Evolutionary conservation across 805 yeast genomes (phyloP), one percentile per base, ranked within the genome.

Genomic region (Myxozyma monticola): DNA sequence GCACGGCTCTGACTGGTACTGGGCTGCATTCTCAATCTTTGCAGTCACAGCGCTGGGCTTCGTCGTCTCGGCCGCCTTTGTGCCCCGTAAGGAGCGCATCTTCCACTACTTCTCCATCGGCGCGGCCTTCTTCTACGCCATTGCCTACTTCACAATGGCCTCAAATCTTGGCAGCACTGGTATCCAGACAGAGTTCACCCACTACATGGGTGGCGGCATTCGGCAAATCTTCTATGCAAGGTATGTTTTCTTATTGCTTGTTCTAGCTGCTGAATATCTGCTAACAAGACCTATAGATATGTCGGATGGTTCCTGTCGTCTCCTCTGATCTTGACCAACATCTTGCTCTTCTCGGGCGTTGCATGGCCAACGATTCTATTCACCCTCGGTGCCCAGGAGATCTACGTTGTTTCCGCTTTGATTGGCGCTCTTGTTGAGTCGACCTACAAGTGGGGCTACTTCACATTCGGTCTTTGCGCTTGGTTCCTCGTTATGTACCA

Each of bases 381-480:
- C 46, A 60, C 75, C 26, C 48, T 64, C 29, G 48, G 72, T 33
- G 62, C 71, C n/a, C 68, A 71, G 22, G 78, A 71, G 59, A 71
- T 76, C 17, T 77, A 71, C 63, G 78, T 80, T 34, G 69, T 81
- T 45, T 75, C 79, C 38, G 68, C 78, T 35, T 72, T 82, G 65
- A 76, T 82, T 62, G 86, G 85, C 60, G 52, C 77, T 20, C 69
- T 82, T 56, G 76, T 82, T 51, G 56, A 62, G 33, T 74, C 83
- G 10, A 67, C 78, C 35, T 82, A 82, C 67, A 82, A 78, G 66
- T 82, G 85, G 85, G 87, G 86, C 63, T 81, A 78, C 71, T 81
- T 77, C 66, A 73, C 78, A 3, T 78, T 81, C 65, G 80, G 78
- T 28, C 71, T 72, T 35, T 65, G 31, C 69, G 72, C 65, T 18